Conservation (phyloP, 2,329 filamentous ascomycete species). For the Monosporascus ibericus region DNA sequence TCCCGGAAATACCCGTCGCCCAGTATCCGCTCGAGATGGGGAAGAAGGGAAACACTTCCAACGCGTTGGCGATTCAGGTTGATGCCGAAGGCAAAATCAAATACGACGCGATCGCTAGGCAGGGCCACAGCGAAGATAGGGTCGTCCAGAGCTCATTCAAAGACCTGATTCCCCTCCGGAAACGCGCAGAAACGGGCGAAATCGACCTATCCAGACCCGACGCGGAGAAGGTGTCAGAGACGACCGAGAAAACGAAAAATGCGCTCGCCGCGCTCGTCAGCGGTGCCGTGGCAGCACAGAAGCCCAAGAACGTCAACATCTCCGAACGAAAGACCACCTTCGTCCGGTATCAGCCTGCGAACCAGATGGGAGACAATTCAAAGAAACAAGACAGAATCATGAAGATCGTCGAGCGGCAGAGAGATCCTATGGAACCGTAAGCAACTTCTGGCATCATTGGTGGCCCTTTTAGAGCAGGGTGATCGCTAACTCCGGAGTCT, state of each 20-base stretch:
- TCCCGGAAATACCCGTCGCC: conserved; percentile 87
- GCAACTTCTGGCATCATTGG: background rate
- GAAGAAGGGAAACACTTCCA: conserved; percentile 68
- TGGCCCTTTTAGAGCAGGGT: background rate
- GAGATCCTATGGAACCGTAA: conserved; percentile 62
- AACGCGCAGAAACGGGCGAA: conserved; percentile 88
- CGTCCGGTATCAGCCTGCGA: conserved; percentile 90
- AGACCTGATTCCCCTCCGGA: conserved; percentile 87
- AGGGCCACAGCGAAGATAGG: conserved; percentile 76
- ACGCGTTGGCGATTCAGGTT: conserved; percentile 88
- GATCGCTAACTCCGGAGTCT: conserved; percentile 4
- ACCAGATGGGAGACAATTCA: conserved; percentile 86
- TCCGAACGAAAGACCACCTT: conserved; percentile 81
- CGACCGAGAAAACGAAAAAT: conserved; percentile 81
- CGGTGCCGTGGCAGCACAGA: conserved; percentile 84
- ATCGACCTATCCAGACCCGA: conserved; percentile 80
- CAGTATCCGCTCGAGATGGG: conserved; percentile 97
- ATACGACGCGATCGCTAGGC: conserved; percentile 89
- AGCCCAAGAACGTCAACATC: conserved; percentile 88
- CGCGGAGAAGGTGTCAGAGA: conserved; percentile 75
- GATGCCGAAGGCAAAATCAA: conserved; percentile 90
- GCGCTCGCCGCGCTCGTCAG: conserved; percentile 77
- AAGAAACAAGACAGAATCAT: conserved; percentile 93
- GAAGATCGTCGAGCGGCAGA: conserved; percentile 93
- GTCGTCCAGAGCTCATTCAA: conserved; percentile 96